Percentiles rank a stretch among this genome's conserved stretches.
Evolutionary conservation across 352 stramenopile genomes (phyloP).

Genomic region (Pythium plurisporium): DNA sequence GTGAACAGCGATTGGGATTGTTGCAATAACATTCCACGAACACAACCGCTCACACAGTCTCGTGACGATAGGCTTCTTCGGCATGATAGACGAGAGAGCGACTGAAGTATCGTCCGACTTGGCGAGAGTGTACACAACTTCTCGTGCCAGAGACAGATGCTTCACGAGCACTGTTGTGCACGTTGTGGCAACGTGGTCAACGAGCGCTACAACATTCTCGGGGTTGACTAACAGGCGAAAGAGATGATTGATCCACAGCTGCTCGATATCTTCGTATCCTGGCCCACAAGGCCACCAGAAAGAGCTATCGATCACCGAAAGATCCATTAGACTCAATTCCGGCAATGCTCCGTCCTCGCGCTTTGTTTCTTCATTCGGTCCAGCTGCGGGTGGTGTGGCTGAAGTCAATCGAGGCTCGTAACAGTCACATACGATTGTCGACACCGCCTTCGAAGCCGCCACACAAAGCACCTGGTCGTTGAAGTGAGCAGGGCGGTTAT

Average conservation of each 20-base stretch:
- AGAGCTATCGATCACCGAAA: conserved; percentile 66
- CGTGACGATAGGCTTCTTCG: conserved; percentile 50
- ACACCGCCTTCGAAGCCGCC: conserved; percentile 49
- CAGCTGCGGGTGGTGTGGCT: conserved; percentile 9
- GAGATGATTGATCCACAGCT: conserved; percentile 70
- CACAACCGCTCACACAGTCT: conserved; percentile 60
- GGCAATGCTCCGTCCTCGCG: conserved; percentile 70
- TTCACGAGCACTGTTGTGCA: conserved; percentile 74
- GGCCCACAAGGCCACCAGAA: conserved; percentile 77
- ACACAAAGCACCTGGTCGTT: conserved; percentile 45
- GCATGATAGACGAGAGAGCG: neutral
- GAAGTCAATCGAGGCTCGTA: conserved; percentile 51
- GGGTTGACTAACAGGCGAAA: conserved; percentile 63
- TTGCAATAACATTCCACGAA: conserved; percentile 47
- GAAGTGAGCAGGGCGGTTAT: conserved; percentile 44
- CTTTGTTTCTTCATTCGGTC: conserved; percentile 14
- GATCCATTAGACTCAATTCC: conserved; percentile 66
- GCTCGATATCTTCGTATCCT: conserved; percentile 26
- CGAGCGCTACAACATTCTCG: conserved; percentile 49
- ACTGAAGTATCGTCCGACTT: neutral
- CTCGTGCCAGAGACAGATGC: conserved; percentile 70
- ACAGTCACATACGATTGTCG: conserved; percentile 69
- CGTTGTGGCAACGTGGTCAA: conserved; percentile 73
- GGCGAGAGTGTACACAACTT: conserved; percentile 54
- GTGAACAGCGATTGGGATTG: conserved; percentile 76